Evolutionary conservation across 2,329 filamentous ascomycete genomes (phyloP), one percentile per base, ranked within the genome.

Genomic region (Ophiostoma pallidulum): DNA sequence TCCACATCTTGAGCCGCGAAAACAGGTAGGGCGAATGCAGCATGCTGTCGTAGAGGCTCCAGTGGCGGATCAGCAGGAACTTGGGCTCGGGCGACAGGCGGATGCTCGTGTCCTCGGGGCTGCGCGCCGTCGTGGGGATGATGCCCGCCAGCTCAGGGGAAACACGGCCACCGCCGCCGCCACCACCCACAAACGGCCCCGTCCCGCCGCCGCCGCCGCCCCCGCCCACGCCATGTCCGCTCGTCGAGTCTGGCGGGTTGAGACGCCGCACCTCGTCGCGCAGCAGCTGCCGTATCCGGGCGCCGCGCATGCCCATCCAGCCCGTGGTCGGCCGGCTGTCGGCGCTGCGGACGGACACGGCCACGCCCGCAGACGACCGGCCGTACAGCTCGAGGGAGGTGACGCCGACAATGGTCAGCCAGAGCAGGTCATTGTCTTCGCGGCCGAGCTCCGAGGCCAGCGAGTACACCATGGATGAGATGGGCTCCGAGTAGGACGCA

Each of bases 31-130:
- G 90, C 0, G 90, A 96, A 63, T 98, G 92, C 12, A 97, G 75
- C 92, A 98, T 97, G 63, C 89, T 95, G 60, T 98, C 92, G 64
- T 97, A 97, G 13, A 98, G 72, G 57, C 88, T 95, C 92, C 92
- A 98, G 63, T 98, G 92, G 29, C 92, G 76, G 45, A 97, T 86
- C 0, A 98, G 77, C 22, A 97, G 75, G 56, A 98, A 95, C 35
- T 86, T 84, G 9, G 92, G 94, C 60, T 98, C 92, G 0, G 92
- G 92, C 0, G 90, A 95, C 33, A 98, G 71, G 19, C 90, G 82
- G 56, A 98, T 97, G 43, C 88, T 85, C 9, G 81, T 94, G 64
- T 98, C 92, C 47, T 90, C 91, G 6, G 92, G 88, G 53, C 85
- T 92, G 51, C 85, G 76, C 8, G 89, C 90, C 19, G 87, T 89